Percentiles rank a stretch among this genome's conserved stretches.
Conservation (phyloP, 306 rosid genomes). For the Vigna trinervia region DNA sequence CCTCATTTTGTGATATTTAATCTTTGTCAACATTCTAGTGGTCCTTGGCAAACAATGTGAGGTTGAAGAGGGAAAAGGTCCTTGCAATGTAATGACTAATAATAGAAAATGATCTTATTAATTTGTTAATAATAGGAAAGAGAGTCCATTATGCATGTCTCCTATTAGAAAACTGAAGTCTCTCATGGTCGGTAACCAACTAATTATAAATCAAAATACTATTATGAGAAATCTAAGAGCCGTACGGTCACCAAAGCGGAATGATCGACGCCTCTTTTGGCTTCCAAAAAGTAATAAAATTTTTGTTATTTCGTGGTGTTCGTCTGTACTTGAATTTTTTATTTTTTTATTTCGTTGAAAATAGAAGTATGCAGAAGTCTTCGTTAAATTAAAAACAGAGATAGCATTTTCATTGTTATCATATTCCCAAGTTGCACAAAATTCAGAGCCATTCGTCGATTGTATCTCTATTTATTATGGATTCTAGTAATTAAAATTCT, state of each 20-base stretch:
- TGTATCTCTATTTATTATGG: not conserved
- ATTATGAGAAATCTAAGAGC: not conserved
- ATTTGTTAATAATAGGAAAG: not conserved
- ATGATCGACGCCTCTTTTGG: slow-evolving; percentile 15
- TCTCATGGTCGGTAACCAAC: slow-evolving; percentile 31
- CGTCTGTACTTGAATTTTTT: not conserved
- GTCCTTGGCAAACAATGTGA: slow-evolving; percentile 1
- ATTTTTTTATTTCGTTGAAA: not conserved
- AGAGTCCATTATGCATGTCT: slow-evolving; percentile 9
- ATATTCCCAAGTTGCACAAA: not conserved
- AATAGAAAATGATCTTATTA: slow-evolving; percentile 26
- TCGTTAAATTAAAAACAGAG: not conserved
- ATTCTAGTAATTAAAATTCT: not conserved
- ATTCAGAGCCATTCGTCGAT: not conserved
- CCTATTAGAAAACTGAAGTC: slow-evolving; percentile 8
- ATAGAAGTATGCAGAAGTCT: not conserved
- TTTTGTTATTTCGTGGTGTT: not conserved
- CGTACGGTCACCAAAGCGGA: slow-evolving; percentile 20
- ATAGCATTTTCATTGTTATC: too few species aligned
- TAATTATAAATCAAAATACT: slow-evolving; percentile 12
- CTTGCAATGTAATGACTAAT: not conserved
- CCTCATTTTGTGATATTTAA: slow-evolving; percentile 13
- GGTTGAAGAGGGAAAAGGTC: not conserved
- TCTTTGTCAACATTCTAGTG: not conserved
- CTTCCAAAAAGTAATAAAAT: not conserved